Percentiles rank a stretch among this genome's conserved stretches.
These are phyloP conservation scores for Psilocybe azurescens DNA, from an alignment of 768 basidiomycete genomes.

Conservation along the genomic window DNA sequence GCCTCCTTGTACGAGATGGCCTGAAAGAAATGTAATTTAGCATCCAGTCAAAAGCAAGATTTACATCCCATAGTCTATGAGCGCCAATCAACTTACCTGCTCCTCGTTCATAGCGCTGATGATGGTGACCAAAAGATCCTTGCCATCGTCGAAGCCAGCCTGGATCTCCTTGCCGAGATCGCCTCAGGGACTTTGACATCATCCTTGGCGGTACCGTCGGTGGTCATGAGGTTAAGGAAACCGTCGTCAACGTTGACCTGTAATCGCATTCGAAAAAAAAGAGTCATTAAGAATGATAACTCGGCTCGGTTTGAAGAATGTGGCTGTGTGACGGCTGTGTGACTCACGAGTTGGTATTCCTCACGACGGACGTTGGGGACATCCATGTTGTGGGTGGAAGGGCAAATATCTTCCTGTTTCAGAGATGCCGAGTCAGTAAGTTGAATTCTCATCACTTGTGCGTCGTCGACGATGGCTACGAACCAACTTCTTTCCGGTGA, in stretches of 20 bases:
- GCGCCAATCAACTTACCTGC: constrained; percentile 50
- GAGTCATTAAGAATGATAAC: constrained; percentile 18
- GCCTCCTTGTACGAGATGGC: constrained; percentile 91
- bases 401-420: constrained; percentile 86
- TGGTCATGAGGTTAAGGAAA: constrained; percentile 92
- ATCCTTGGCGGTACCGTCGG: constrained; percentile 84
- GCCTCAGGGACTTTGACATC: constrained; percentile 93
- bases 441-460: background rate
- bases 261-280: constrained; percentile 25
- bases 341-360: constrained; percentile 88
- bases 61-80: background rate
- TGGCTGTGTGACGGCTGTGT: constrained; percentile 1
- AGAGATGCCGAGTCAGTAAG: constrained; percentile 3
- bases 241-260: constrained; percentile 92
- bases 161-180: constrained; percentile 79
- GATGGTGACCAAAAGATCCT: constrained; percentile 88
- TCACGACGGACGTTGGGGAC: constrained; percentile 91
- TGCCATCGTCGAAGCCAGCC: constrained; percentile 78
- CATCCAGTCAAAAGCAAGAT: background rate
- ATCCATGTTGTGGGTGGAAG: constrained; percentile 99
- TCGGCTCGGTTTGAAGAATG: constrained; percentile 7
- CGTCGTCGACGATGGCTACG: constrained; percentile 35
- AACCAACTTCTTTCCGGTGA: constrained; percentile 97
- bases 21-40: constrained; percentile 34
- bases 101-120: constrained; percentile 93